Evolutionary conservation across 495 filamentous ascomycete genomes (phyloP), one percentile per base, ranked within the genome.

Genomic region (Cladorrhinum samala): DNA sequence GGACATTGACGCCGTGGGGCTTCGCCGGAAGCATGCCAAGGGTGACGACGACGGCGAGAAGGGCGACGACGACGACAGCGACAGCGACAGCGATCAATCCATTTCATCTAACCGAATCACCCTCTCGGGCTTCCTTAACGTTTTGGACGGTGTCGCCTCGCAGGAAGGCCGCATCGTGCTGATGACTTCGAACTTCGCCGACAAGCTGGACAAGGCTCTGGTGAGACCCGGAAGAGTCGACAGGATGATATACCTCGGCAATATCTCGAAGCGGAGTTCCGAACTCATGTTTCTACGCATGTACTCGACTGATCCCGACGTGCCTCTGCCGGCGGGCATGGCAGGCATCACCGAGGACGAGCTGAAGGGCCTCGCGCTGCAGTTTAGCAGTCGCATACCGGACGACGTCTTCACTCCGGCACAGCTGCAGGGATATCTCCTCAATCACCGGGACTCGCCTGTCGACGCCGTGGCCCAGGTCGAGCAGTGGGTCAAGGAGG

Each of bases 171-270:
- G 84, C 3, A 84, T 89, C 46, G 76, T 89, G 3, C 77, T 89
- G 37, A 87, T 90, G 83, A 89, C 86, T 1, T 85, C 86, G 33
- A 90, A 90, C 56, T 77, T 82, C 48, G 75, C 78, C 4, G 79
- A 86, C 6, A 77, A 79, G 43, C 75, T 90, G 0, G 85, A 90
- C 56, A 71, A 75, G 39, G 85, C 86, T 1, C 71, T 90, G 2
- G 73, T 86, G 9, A 79, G 86, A 0, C 83, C 83, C 14, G 86
- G 86, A 0, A 78, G 86, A 13, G 79, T 90, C 17, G 86, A 90
- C 59, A 77, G 77, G 71, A 79, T 76, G 47, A 73, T 89, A 46
- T 69, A 73, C 39, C 82, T 89, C 30, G 74, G 74, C 13, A 67
- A 72, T 49, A 77, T 80, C 42, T 72, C 67, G 6, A 59, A 56